Percentiles rank a stretch among this genome's conserved stretches.
Evolutionary conservation across 208 protist species (phyloP).

Genomic region (Crithidia acanthocephali): DNA sequence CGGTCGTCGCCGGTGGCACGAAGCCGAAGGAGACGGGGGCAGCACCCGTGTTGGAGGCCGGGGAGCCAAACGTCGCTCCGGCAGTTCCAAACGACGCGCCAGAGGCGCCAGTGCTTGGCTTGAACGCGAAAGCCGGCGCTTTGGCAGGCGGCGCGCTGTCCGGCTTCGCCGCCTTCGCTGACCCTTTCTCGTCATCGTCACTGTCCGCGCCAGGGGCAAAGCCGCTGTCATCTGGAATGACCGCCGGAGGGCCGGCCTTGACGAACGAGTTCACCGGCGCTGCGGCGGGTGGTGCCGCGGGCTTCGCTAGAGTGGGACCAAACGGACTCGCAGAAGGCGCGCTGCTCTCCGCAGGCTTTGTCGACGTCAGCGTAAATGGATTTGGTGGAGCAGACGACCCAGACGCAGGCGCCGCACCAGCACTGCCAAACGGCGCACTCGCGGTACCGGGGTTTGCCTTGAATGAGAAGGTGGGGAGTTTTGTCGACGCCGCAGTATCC

Average conservation of each 20-base stretch:
- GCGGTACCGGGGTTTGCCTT: background rate
- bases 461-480: slow-evolving; percentile 35
- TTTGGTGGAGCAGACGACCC: background rate
- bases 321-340: background rate
- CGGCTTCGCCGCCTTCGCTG: slow-evolving; percentile 11
- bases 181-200: slow-evolving; percentile 42
- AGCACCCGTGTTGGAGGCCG: background rate
- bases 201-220: slow-evolving; percentile 65
- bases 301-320: background rate
- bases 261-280: slow-evolving; percentile 42
- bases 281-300: slow-evolving; percentile 3
- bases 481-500: slow-evolving; percentile 25
- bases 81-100: slow-evolving; percentile 7
- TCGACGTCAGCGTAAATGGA: slow-evolving; percentile 29
- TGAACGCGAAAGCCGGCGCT: slow-evolving; percentile 31
- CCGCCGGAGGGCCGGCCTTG: slow-evolving; percentile 57
- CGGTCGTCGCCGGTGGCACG: background rate
- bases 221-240: slow-evolving; percentile 64
- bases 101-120: background rate
- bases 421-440: background rate
- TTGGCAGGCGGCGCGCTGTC: slow-evolving; percentile 5
- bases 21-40: slow-evolving; percentile 29
- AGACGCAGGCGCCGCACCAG: background rate
- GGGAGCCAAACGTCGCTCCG: background rate
- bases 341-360: slow-evolving; percentile 6